Evolutionary conservation across 1,284 basidiomycete species (phyloP).

Genomic region (Cerrena zonata): DNA sequence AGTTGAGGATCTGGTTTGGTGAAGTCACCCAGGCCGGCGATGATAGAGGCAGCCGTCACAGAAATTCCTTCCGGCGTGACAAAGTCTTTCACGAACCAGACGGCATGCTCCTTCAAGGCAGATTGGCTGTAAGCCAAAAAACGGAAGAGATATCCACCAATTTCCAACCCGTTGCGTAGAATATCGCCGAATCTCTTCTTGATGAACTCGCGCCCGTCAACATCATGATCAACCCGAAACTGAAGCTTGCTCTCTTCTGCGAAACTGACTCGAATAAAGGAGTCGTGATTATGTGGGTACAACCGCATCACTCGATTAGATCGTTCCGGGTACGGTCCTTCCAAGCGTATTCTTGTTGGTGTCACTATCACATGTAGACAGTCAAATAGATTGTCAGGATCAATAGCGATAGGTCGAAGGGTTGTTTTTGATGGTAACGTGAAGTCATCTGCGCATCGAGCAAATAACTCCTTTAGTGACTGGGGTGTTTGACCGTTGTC

Average conservation of each 20-base stretch:
- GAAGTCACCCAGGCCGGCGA: constrained; percentile 50
- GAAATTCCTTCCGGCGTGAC: constrained; percentile 15
- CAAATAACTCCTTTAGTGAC: constrained; percentile 12
- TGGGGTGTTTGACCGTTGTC: constrained; percentile 2
- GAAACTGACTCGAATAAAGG: constrained; percentile 62
- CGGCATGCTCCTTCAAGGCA: constrained; percentile 46
- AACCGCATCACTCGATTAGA: constrained; percentile 59
- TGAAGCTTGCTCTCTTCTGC: constrained; percentile 49
- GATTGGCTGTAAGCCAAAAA: constrained; percentile 58
- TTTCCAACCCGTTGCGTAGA: constrained; percentile 39
- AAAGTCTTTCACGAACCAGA: constrained; percentile 58
- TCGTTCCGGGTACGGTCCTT: constrained; percentile 59
- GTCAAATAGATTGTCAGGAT: constrained; percentile 35
- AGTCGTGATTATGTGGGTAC: constrained; percentile 43
- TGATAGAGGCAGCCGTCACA: constrained; percentile 44
- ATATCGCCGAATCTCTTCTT: constrained; percentile 36
- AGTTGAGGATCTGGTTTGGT: constrained; percentile 38
- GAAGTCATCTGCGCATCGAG: constrained; percentile 5
- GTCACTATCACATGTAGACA: constrained; percentile 54
- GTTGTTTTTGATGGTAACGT: constrained; percentile 7
- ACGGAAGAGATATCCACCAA: constrained; percentile 45
- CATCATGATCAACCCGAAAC: constrained; percentile 46
- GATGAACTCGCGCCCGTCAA: constrained; percentile 45
- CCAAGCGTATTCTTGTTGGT: constrained; percentile 51
- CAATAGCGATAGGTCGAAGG: constrained; percentile 11